These are phyloP conservation scores for Heritiera fomes DNA, from an alignment of 345 rosid species.

Conservation along the genomic window DNA sequence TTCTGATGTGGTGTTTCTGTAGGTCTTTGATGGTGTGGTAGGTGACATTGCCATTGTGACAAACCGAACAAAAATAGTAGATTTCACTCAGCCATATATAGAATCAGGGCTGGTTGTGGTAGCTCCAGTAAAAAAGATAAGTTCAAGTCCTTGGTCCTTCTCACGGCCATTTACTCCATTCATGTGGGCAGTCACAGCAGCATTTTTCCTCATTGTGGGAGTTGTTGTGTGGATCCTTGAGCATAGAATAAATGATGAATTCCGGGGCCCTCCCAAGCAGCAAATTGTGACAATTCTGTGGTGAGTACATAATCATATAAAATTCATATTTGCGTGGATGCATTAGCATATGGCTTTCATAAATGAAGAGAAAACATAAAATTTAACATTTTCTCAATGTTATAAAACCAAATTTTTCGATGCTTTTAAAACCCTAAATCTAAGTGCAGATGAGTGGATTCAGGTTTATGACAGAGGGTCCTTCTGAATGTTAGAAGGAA, in stretches of 20 bases:
- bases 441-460: background rate
- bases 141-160: conserved; percentile 76
- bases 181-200: conserved; percentile 85
- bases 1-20: conserved; percentile 27
- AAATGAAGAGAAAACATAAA: background rate
- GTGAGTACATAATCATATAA: conserved; percentile 42
- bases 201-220: conserved; percentile 74
- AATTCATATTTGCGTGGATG: background rate
- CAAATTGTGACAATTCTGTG: conserved; percentile 71
- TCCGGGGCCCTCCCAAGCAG: conserved; percentile 79
- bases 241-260: conserved; percentile 83
- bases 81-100: conserved; percentile 85
- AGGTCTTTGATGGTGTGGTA: conserved; percentile 81
- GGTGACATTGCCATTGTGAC: conserved; percentile 84
- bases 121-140: conserved; percentile 70
- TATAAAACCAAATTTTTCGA: background rate
- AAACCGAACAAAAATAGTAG: conserved; percentile 66
- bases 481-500: background rate
- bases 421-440: background rate
- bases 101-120: conserved; percentile 93
- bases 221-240: conserved; percentile 88
- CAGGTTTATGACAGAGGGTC: background rate
- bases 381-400: background rate
- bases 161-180: conserved; percentile 69
- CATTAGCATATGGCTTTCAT: background rate